Conservation (phyloP, 805 yeast species). For the Candida khao-thaluensis region DNA sequence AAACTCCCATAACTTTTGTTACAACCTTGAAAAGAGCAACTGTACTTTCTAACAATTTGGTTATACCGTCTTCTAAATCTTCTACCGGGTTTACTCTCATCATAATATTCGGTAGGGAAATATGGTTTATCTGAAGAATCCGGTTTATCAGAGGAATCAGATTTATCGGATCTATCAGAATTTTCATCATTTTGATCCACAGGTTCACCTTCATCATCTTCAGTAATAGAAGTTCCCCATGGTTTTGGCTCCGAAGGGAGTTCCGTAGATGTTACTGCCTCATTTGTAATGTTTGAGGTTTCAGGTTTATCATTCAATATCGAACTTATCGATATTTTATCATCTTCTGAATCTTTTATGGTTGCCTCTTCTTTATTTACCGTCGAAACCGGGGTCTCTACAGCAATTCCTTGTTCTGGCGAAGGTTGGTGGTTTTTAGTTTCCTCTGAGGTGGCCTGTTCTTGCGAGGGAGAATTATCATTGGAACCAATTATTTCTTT, state of each 20-base stretch:
- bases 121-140: slow-evolving; percentile 2
- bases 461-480: too few species aligned
- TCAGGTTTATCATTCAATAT: neutral
- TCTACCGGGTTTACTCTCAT: slow-evolving; percentile 24
- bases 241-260: too few species aligned
- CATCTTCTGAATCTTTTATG: neutral
- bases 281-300: too few species aligned
- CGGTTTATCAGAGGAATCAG: slow-evolving; percentile 3
- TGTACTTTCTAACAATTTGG: slow-evolving; percentile 35
- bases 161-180: slow-evolving; percentile 1
- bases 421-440: too few species aligned
- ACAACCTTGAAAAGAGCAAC: slow-evolving; percentile 39
- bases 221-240: too few species aligned
- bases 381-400: too few species aligned
- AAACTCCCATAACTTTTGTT: slow-evolving; percentile 42
- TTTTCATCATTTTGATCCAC: neutral
- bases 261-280: too few species aligned
- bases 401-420: too few species aligned
- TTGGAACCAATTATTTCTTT: too few species aligned
- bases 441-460: too few species aligned
- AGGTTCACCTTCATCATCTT: neutral
- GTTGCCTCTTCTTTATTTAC: too few species aligned
- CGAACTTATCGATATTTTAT: neutral
- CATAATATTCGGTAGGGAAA: slow-evolving; percentile 3
- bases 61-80: slow-evolving; percentile 36